Percentiles rank a stretch among this genome's conserved stretches.
Conservation (phyloP, 495 filamentous ascomycete species). For the Xylaria cubensis region DNA sequence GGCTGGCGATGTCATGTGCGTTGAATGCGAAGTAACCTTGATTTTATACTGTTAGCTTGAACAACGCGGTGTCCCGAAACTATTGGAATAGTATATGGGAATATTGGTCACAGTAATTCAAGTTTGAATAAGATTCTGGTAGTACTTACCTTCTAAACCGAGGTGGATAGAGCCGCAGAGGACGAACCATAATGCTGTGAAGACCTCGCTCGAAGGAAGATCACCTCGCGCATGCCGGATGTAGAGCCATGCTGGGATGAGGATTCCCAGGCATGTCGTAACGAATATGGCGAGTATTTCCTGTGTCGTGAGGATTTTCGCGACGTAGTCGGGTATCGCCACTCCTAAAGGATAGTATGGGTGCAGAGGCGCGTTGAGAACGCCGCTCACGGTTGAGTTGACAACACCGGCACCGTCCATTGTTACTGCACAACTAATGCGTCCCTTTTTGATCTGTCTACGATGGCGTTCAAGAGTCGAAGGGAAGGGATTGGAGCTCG, state of each 20-base stretch:
- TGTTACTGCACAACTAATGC: not conserved
- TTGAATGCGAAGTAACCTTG: constrained; percentile 57
- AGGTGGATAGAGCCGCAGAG: constrained; percentile 63
- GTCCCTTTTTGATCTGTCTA: not conserved
- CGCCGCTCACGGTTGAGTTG: not conserved
- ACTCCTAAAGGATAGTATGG: constrained; percentile 59
- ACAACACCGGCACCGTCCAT: not conserved
- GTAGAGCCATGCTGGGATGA: constrained; percentile 47
- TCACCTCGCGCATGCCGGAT: constrained; percentile 42
- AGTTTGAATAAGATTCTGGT: not conserved
- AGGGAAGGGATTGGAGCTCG: not conserved
- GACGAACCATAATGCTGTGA: constrained; percentile 61
- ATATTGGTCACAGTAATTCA: not conserved
- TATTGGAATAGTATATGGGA: not conserved
- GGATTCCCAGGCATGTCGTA: constrained; percentile 48
- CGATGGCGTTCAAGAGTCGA: not conserved
- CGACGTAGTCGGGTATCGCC: constrained; percentile 51
- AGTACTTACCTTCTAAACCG: constrained; percentile 57
- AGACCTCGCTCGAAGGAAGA: constrained; percentile 47
- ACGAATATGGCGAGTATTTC: constrained; percentile 53
- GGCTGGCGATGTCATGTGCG: constrained; percentile 48
- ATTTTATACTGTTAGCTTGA: not conserved
- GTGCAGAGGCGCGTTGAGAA: constrained; percentile 32
- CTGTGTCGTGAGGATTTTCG: constrained; percentile 53
- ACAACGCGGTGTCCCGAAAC: not conserved